Base-by-base conservation (phyloP, 768 basidiomycete species). In the Vararia minispora region DNA sequence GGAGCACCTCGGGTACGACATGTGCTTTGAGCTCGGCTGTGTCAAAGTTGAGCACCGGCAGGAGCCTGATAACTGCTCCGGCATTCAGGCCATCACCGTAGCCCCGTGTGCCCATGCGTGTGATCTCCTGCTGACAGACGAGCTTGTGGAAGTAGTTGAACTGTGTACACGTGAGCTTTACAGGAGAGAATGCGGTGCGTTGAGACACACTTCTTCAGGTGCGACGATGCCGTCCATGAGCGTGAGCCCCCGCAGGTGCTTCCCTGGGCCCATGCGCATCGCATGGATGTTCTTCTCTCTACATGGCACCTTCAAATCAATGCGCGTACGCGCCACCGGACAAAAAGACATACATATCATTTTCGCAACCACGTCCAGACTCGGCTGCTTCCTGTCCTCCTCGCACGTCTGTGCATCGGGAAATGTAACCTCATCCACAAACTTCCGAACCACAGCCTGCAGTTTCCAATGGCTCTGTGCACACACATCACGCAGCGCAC, bases 261-360 rank as follows among this genome's bases (percentile, higher is more conserved):
- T 84, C 22, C 83, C 85, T 0, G 91, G 90, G 12, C 91, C 91
- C 62, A 92, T 68, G 17, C 85, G 68, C 86, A 94, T 92, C 8
- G 85, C 83, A 53, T 86, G 82, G 14, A 94, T 40, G 50, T 87
- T 76, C 21, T 71, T 39, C 37, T 75, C 74, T n/a, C 75, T 79
- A 14, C 30, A 13, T 28, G 28, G 21, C 54, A 25, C 9, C 5
- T 24, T 9, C 41, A 6, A 40, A 27, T 34, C 18, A 30, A 36
- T 2, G 14, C 26, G 17, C 25, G 6, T 7, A 2, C 9, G 28
- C 33, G n/a, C 25, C 14, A 5, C 7, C 16, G 26, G 6, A 32
- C 6, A 33, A 20, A 5, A 5, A 6, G 4, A 5, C 5, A 49
- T 44, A 80, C 78, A 83, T 79, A 85, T 76, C 82, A 91, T 82